A percentile compares a stretch with the other conserved stretches of the same genome.
These are phyloP conservation scores for Fusarium sororula DNA, from an alignment of 2,329 filamentous ascomycete species.

Conservation along the genomic window DNA sequence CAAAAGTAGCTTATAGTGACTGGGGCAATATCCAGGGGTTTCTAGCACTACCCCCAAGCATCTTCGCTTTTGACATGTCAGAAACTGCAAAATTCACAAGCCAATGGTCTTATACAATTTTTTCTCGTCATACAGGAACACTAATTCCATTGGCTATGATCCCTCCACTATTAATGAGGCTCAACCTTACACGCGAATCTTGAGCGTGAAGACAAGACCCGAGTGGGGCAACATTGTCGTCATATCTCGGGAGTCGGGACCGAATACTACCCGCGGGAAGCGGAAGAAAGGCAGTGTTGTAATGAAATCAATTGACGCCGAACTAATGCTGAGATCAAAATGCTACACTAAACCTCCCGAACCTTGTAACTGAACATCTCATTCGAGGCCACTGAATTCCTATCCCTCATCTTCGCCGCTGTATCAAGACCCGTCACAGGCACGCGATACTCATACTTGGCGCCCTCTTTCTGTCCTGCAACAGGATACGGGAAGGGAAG, in stretches of 20 bases:
- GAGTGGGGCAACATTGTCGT: not conserved
- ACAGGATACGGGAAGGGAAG: constrained; percentile 68
- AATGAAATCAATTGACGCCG: not conserved
- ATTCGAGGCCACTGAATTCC: constrained; percentile 45
- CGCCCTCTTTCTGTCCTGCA: constrained; percentile 44
- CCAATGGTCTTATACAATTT: not conserved
- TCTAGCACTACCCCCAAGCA: not conserved
- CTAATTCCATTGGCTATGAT: not conserved
- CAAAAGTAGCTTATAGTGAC: not conserved
- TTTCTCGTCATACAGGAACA: no score
- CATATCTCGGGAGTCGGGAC: not conserved
- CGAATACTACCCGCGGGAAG: not conserved
- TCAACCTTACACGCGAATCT: not conserved
- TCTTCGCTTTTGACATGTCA: not conserved
- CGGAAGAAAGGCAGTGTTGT: not conserved
- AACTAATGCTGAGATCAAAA: not conserved
- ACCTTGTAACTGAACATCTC: constrained; percentile 43
- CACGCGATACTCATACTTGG: constrained; percentile 43
- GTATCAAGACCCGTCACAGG: constrained; percentile 47
- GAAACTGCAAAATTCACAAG: no score
- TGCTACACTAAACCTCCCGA: constrained; percentile 19
- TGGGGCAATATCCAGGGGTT: fast-evolving
- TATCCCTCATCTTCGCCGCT: constrained; percentile 46
- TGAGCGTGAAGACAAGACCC: no score
- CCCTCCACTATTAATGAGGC: not conserved